Base-by-base conservation (phyloP, 257 asterid species). In the Capsicum pubescens region DNA sequence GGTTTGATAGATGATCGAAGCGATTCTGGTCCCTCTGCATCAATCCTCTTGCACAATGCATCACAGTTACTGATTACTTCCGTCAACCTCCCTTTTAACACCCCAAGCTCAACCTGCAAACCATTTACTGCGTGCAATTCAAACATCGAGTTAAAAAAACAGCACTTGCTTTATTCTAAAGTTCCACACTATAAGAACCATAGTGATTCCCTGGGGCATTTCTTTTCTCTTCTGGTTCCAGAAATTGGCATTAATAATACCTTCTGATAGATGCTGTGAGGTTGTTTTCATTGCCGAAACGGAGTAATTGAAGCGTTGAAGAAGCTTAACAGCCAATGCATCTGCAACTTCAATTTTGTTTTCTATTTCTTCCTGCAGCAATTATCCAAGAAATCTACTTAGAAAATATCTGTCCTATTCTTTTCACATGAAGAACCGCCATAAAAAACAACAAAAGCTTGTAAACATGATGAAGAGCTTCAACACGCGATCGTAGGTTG, bases 51-150 rank as follows among this genome's bases (percentile, higher is more conserved):
- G 91, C 99, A 95, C 81, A 97, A 82, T 61, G 98, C 94, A 86
- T 97, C 99, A 64, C 98, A 97, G 69, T 97, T 95, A 88, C 96
- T 95, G 59, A 93, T 92, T 57, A 93, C 97, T 89, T 97, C 97
- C 2, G 99, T 95, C 88, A 97, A 84, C 83, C 98, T 93, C 69
- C 99, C 99, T 85, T 95, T 97, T 63, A 97, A 87, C 85, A 90
- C 97, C 81, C 99, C 99, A 12, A 97, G 97, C 84, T 97, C 98
- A 85, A 95, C 98, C 89, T 97, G 98, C 93, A 97, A 89, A 7
- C 90, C 86, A 84, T 93, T 91, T 54, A 97, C 99, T 97, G 92
- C 68, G 72, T 66, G 57, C 82, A 87, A 76, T 84, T 87, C 82
- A 86, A 84, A 81, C 81, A 76, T 54, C 2, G 48, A 54, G 81